Percentiles rank a stretch among this genome's conserved stretches.
Conservation (phyloP, 192 early-diverging fungal genomes). For the Coemansia sp. region DNA sequence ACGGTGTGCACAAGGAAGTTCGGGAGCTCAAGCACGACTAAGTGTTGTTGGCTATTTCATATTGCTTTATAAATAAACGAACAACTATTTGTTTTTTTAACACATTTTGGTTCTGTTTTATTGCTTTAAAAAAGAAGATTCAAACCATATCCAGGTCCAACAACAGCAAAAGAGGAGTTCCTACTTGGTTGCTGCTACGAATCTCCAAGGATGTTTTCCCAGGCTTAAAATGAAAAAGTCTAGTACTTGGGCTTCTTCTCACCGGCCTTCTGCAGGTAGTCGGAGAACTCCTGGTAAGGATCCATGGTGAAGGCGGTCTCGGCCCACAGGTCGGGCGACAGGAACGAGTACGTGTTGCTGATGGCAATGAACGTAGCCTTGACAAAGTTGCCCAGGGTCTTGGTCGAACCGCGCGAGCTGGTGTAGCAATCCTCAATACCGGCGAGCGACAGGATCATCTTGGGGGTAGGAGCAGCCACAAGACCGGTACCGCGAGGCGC, state of each 20-base stretch:
- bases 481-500: constrained; percentile 99
- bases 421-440: constrained; percentile 99
- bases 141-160: background rate
- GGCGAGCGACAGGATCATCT: constrained; percentile 95
- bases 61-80: too few species aligned
- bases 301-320: constrained; percentile 84
- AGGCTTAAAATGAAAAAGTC: background rate
- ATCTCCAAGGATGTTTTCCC: background rate
- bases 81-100: constrained; percentile 3
- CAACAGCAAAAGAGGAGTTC: background rate
- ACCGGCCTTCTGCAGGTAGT: constrained; percentile 67
- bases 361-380: constrained; percentile 99
- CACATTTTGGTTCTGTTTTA: background rate
- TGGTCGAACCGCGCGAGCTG: constrained; percentile 92
- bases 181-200: too few species aligned
- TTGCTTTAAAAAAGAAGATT: background rate
- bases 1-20: constrained; percentile 71
- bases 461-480: constrained; percentile 95
- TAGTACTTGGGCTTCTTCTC: constrained; percentile 55
- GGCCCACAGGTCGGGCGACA: constrained; percentile 95
- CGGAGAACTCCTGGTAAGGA: constrained; percentile 89
- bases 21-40: constrained; percentile 91
- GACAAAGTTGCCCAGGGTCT: constrained; percentile 98
- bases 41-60: background rate
- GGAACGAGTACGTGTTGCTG: constrained; percentile 94